phyloP scores from a whole-genome alignment of 257 asterid species.

The Petrea volubilis region DNA sequence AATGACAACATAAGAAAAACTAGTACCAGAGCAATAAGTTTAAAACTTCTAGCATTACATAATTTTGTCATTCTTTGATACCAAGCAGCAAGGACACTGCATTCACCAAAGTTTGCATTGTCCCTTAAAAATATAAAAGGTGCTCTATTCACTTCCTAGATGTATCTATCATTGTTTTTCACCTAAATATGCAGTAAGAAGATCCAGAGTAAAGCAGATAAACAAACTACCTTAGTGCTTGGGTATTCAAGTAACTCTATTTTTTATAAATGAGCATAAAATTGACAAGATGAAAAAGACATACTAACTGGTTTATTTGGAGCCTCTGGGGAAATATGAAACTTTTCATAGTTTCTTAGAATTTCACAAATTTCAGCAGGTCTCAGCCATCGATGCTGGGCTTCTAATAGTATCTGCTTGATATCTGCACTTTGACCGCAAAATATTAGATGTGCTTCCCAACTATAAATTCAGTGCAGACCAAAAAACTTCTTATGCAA shows the following conservation, averaged over 20 bases:
- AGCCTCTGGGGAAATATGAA: conserved; percentile 77
- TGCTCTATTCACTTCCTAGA: not conserved
- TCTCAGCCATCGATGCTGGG: conserved; percentile 89
- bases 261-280: not conserved
- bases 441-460: conserved; percentile 17
- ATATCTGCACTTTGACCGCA: conserved; percentile 58
- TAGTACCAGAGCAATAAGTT: not conserved
- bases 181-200: not conserved
- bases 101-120: not conserved
- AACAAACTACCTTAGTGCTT: not conserved
- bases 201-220: conserved; percentile 10
- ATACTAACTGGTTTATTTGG: conserved; percentile 86
- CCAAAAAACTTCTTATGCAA: not conserved
- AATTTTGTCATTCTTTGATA: not conserved
- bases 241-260: not conserved
- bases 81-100: not conserved
- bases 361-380: conserved; percentile 96
- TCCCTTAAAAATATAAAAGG: not conserved
- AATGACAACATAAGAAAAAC: not conserved
- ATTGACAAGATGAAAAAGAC: conserved; percentile 39
- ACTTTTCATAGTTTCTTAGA: conserved; percentile 63
- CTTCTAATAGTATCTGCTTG: conserved; percentile 74
- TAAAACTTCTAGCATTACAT: not conserved
- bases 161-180: not conserved
- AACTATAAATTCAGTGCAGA: not conserved